Conservation (phyloP, 495 filamentous ascomycete species). For the Chlorociboria aeruginascens region DNA sequence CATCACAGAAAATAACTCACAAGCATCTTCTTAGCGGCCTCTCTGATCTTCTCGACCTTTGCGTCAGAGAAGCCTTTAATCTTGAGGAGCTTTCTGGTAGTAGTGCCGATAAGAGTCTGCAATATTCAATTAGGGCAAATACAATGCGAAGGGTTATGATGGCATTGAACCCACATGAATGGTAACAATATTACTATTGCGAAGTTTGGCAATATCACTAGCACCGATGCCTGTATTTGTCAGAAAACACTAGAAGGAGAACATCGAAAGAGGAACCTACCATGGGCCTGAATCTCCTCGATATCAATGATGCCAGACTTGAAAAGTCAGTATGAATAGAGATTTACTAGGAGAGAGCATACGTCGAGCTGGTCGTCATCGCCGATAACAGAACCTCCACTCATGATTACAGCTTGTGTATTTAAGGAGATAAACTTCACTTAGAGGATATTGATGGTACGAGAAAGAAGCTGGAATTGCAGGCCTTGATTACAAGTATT, state of each 20-base stretch:
- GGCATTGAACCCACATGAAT: conserved; percentile 40
- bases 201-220: conserved; percentile 64
- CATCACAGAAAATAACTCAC: conserved; percentile 27
- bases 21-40: conserved; percentile 59
- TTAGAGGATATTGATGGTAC: background rate
- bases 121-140: background rate
- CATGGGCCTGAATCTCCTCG: conserved; percentile 62
- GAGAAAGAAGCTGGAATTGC: background rate
- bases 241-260: conserved; percentile 8
- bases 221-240: conserved; percentile 49
- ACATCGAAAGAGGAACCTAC: conserved; percentile 35
- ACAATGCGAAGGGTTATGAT: too few relatives aligned
- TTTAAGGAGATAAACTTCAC: background rate
- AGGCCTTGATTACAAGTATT: too few relatives aligned
- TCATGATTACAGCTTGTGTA: background rate
- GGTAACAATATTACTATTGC: conserved; percentile 57
- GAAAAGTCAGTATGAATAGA: background rate
- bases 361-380: conserved; percentile 9
- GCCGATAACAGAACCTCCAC: conserved; percentile 6
- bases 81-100: conserved; percentile 52
- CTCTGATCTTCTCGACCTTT: conserved; percentile 75
- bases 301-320: conserved; percentile 47
- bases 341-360: background rate
- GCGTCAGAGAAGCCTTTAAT: conserved; percentile 74
- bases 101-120: conserved; percentile 55